Evolutionary conservation across 257 asterid genomes (phyloP), one percentile per base, ranked within the genome.

Genomic region (Solanum chiquidenum): DNA sequence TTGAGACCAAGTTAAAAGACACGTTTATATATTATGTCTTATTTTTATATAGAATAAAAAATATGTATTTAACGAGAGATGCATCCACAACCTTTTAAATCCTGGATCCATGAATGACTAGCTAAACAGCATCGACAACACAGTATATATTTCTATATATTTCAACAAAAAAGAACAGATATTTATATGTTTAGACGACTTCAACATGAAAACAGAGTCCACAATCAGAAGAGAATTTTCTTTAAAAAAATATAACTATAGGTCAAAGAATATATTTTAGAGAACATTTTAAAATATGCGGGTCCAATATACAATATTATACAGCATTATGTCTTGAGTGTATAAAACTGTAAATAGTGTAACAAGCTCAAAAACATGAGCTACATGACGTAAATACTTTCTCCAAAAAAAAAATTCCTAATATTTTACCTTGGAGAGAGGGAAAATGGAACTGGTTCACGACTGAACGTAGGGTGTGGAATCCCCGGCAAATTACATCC

Each of bases 381-480:
- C 69, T 9, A 60, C 68, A 2, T 60, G 29, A 4, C 6, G 13
- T 60, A 16, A 52, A 52, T 52, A 16, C 1, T 52, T 52, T 52
- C n/a, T 52, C 62, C 9, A 29, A 29, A 29, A 29, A 29, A 29
- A 29, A 29, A 29, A 29, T 29, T 29, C 31, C 31, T 29, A 29
- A 60, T 74, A 76, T 5, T 13, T 66, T 85, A 94, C 98, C 83
- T 95, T 4, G 97, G 98, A 42, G 94, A 86, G 87, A 95, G 90
- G 20, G 92, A 89, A 86, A 94, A 95, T 0, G 95, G 98, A 90
- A 94, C 94, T 5, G 98, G 98, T 33, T 95, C 97, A 7, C 92
- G 94, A 40, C 93, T 92, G 87, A 95, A 95, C 2, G 98, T 92
- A 27, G 98, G 94, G 69, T 95, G 95, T 10, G 98, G 96, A 87